These are phyloP conservation scores for Trametes meyenii DNA, from an alignment of 768 basidiomycete species.

Conservation along the genomic window DNA sequence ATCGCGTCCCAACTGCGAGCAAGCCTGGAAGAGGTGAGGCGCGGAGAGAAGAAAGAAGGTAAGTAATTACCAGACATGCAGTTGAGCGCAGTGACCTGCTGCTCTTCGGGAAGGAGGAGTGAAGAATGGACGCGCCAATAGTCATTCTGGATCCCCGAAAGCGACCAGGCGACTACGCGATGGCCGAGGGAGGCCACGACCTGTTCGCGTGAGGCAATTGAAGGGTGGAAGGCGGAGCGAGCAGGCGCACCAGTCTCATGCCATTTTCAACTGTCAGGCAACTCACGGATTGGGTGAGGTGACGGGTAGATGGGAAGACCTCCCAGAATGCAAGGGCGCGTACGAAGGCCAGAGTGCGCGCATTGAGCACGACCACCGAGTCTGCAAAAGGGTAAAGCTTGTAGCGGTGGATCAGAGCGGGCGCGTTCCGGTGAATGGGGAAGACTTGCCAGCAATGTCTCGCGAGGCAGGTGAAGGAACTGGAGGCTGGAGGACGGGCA, in stretches of 20 bases:
- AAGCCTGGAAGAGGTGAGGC: constrained; percentile 56
- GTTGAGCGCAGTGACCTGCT: constrained; percentile 63
- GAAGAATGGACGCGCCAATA: constrained; percentile 85
- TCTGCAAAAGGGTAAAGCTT: constrained; percentile 78
- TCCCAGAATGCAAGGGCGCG: constrained; percentile 81
- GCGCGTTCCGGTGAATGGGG: background rate
- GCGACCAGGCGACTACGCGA: constrained; percentile 78
- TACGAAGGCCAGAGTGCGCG: constrained; percentile 62
- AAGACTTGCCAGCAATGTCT: constrained; percentile 61
- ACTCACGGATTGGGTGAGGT: constrained; percentile 50
- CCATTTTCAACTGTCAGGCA: constrained; percentile 73
- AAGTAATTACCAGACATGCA: constrained; percentile 65
- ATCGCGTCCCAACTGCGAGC: constrained; percentile 67
- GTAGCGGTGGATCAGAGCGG: background rate
- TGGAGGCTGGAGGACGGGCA: constrained; percentile 58
- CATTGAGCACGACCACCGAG: constrained; percentile 70
- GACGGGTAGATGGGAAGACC: constrained; percentile 66
- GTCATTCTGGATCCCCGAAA: constrained; percentile 63
- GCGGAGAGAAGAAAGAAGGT: constrained; percentile 2
- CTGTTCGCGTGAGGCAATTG: constrained; percentile 40
- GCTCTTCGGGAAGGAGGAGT: constrained; percentile 59
- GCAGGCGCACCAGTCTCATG: constrained; percentile 74
- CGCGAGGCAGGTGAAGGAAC: constrained; percentile 57
- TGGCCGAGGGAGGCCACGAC: constrained; percentile 71
- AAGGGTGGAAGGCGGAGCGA: background rate